phyloP scores from a whole-genome alignment of 2,329 filamentous ascomycete species.

The Aspergillus oerlinghausenensis region DNA sequence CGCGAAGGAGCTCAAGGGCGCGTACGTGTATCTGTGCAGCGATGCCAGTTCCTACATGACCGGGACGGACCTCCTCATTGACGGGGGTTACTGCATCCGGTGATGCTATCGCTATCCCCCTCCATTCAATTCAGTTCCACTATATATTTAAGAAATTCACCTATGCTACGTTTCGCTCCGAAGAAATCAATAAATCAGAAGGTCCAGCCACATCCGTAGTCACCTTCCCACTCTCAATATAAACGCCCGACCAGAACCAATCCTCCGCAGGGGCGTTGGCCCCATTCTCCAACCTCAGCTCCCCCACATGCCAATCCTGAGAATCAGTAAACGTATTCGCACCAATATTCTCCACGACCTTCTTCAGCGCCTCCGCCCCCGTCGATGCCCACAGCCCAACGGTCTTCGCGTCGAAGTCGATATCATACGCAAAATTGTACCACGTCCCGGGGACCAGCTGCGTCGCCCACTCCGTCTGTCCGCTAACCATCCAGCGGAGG shows the following conservation, averaged over 20 bases:
- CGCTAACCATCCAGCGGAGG: slow-evolving; percentile 61
- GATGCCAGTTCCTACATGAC: slow-evolving; percentile 50
- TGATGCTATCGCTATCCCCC: slow-evolving; percentile 18
- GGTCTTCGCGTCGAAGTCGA: slow-evolving; percentile 59
- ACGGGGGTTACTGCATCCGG: slow-evolving; percentile 47
- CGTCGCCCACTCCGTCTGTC: slow-evolving; percentile 59
- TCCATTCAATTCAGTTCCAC: too few species aligned
- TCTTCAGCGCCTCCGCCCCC: slow-evolving; percentile 52
- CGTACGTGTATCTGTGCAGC: slow-evolving; percentile 46
- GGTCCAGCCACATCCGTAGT: background rate
- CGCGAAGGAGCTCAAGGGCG: slow-evolving; percentile 62
- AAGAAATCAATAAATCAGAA: background rate
- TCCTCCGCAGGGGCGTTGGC: slow-evolving; percentile 56
- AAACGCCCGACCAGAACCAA: slow-evolving; percentile 68
- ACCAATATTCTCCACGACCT: slow-evolving; percentile 57
- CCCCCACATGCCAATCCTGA: slow-evolving; percentile 68
- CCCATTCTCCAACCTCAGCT: slow-evolving; percentile 58
- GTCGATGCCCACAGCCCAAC: slow-evolving; percentile 69
- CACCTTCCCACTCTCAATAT: slow-evolving; percentile 55
- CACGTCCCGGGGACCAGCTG: slow-evolving; percentile 60
- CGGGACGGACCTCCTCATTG: slow-evolving; percentile 45
- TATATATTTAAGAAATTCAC: too few species aligned
- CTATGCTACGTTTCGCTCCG: too few species aligned
- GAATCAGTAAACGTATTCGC: slow-evolving; percentile 62
- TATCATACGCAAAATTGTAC: slow-evolving; percentile 73